Conservation (phyloP, 345 rosid genomes). For the Cochlearia excelsa region DNA sequence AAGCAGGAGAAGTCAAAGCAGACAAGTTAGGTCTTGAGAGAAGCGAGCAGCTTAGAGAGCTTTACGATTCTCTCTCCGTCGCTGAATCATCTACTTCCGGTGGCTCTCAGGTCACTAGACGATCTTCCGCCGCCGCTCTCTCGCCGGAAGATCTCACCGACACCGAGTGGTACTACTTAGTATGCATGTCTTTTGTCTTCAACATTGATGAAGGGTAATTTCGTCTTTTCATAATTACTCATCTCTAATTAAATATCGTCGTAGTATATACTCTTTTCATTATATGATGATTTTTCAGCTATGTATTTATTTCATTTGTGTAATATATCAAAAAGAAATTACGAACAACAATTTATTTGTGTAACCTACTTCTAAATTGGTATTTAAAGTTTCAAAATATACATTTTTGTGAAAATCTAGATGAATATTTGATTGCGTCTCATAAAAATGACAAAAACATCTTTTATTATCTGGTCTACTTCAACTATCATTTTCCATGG, state of each 20-base stretch:
- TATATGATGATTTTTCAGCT: too few species aligned
- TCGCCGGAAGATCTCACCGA: slow-evolving; percentile 96
- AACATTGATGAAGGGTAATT: slow-evolving; percentile 79
- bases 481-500: too few species aligned
- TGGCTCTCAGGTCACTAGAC: slow-evolving; percentile 33
- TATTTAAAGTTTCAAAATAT: not conserved
- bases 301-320: too few species aligned
- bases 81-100: slow-evolving; percentile 57
- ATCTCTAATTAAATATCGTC: not conserved
- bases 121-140: slow-evolving; percentile 71
- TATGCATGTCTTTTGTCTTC: slow-evolving; percentile 94
- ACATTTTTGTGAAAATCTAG: not conserved
- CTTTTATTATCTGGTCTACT: not conserved
- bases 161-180: slow-evolving; percentile 94
- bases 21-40: slow-evolving; percentile 76
- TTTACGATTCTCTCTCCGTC: slow-evolving; percentile 63
- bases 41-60: slow-evolving; percentile 83
- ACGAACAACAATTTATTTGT: not conserved
- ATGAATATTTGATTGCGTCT: not conserved
- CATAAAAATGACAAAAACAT: slow-evolving; percentile 3
- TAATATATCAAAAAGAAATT: too few species aligned
- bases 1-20: slow-evolving; percentile 61
- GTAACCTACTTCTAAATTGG: not conserved
- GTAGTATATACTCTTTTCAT: not conserved
- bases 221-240: slow-evolving; percentile 3